Base-by-base conservation (phyloP, 192 early-diverging fungal genomes). In the Entomortierella chlamydospora region DNA sequence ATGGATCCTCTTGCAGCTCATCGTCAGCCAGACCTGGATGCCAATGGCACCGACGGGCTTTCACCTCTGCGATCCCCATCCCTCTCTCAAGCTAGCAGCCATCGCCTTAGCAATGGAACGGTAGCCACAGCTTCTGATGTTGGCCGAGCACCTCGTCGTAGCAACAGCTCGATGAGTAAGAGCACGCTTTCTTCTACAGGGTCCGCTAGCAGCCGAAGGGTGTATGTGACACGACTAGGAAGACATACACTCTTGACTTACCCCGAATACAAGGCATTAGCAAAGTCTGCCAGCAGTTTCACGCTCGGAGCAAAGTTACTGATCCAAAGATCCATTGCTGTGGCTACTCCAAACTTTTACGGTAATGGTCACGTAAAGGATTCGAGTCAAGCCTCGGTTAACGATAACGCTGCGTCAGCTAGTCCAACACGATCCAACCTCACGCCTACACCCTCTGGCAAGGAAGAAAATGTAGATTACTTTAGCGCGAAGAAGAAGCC, bases 211-310 rank as follows among this genome's bases (percentile, higher is more conserved):
- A 41, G 64, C 29, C 73, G 73, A 29, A 58, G 76, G 15, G 76
- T 79, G 25, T 79, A 66, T 70, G 76, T 79, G 34, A 79, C 76
- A 0, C 43, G 76, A 22, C 63, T 79, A 15, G 76, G 76, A 6
- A 54, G 76, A 31, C 76, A 79, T 22, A 70, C 76, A 0, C 43
- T 79, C 0, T 41, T 79, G 63, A 79, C 76, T 22, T 79, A 79
- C n/a, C 7, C 55, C 0, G 76, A 79, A 49, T 79, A 79, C 63
- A 79, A 79, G 52, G 42, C 51, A 30, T 28, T 79, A 17, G 58
- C 76, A 22, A 79, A 79, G 50, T 79, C 76, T 3, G 76, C 76
- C 12, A 79, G 76, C 18, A 64, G 76, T 8, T 79, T 79, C 13
- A 79, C 76, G 0, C 43, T 79, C 22, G 76, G 76, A n/a, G 76